These are phyloP conservation scores for Thelonectria olida DNA, from an alignment of 2,329 filamentous ascomycete species.

Conservation along the genomic window DNA sequence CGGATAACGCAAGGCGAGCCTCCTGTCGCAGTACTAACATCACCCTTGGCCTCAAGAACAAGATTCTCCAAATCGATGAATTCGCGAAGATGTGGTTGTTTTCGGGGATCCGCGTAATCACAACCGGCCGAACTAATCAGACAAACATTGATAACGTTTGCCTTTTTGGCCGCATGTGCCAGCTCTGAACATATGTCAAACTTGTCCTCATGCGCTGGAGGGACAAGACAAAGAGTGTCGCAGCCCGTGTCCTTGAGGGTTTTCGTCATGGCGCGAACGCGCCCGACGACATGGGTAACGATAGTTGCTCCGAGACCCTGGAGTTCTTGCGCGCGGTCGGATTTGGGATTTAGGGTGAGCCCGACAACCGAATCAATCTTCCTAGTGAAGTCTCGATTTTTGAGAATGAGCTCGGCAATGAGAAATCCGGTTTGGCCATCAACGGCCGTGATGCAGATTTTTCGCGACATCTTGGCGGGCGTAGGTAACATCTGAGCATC, in stretches of 20 bases:
- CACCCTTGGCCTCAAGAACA: conserved; percentile 55
- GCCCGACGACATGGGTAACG: conserved; percentile 52
- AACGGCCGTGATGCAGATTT: conserved; percentile 57
- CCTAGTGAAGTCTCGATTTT: conserved; percentile 51
- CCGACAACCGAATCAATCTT: conserved; percentile 53
- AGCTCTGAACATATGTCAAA: conserved; percentile 56
- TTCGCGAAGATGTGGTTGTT: conserved; percentile 59
- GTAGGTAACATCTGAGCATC: too few species aligned
- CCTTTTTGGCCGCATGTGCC: conserved; percentile 54
- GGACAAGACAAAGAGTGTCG: conserved; percentile 60
- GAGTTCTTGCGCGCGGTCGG: conserved; percentile 51
- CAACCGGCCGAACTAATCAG: conserved; percentile 59
- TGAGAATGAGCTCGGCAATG: conserved; percentile 60
- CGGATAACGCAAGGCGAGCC: conserved; percentile 57
- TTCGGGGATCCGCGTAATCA: conserved; percentile 58
- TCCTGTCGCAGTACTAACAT: conserved; percentile 47
- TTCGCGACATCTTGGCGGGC: conserved; percentile 52
- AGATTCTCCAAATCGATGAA: conserved; percentile 60
- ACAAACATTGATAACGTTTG: conserved; percentile 54
- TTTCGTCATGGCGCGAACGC: conserved; percentile 48
- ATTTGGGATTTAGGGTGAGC: conserved; percentile 51
- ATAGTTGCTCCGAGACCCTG: conserved; percentile 52
- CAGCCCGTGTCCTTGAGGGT: conserved; percentile 52
- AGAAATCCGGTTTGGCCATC: conserved; percentile 62
- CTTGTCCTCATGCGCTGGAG: conserved; percentile 57